Percentiles rank a stretch among this genome's conserved stretches.
Evolutionary conservation across 2,329 filamentous ascomycete species (phyloP).

Genomic region (Fusarium pseudonygamai): DNA sequence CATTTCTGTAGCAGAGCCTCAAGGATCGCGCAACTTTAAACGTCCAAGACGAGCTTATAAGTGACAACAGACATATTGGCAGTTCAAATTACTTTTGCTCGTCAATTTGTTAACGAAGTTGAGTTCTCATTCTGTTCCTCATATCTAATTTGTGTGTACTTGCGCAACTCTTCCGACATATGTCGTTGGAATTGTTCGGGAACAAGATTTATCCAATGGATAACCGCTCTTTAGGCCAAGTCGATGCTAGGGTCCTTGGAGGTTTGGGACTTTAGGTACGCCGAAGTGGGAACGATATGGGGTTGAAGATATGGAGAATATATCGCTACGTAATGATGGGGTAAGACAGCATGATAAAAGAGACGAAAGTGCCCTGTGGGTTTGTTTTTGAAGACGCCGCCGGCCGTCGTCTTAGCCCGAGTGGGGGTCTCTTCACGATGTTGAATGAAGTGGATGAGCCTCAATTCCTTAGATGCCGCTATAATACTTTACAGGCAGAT

Average conservation of each 20-base stretch:
- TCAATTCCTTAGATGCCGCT: not conserved
- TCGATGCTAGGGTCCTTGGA: not conserved
- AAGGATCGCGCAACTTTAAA: not conserved
- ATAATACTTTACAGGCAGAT: not conserved
- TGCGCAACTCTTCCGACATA: not conserved
- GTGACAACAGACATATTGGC: not conserved
- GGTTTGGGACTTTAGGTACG: not conserved
- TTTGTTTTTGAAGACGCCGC: not conserved
- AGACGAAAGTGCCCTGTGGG: conserved; percentile 17
- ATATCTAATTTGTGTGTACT: too few species aligned
- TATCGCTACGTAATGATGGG: conserved; percentile 39
- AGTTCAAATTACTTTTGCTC: too few species aligned
- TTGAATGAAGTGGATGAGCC: not conserved
- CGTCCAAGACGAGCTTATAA: not conserved
- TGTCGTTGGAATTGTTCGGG: not conserved
- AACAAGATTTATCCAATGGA: not conserved
- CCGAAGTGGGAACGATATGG: conserved; percentile 4
- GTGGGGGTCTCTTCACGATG: not conserved
- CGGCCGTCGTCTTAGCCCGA: not conserved
- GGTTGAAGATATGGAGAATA: conserved; percentile 3
- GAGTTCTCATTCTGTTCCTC: not conserved
- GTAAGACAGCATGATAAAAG: conserved; percentile 30
- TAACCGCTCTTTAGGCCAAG: not conserved
- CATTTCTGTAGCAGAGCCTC: not conserved
- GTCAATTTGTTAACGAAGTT: not conserved